Evolutionary conservation across 768 basidiomycete species (phyloP).

Genomic region (Macrolepiota albuminosa): DNA sequence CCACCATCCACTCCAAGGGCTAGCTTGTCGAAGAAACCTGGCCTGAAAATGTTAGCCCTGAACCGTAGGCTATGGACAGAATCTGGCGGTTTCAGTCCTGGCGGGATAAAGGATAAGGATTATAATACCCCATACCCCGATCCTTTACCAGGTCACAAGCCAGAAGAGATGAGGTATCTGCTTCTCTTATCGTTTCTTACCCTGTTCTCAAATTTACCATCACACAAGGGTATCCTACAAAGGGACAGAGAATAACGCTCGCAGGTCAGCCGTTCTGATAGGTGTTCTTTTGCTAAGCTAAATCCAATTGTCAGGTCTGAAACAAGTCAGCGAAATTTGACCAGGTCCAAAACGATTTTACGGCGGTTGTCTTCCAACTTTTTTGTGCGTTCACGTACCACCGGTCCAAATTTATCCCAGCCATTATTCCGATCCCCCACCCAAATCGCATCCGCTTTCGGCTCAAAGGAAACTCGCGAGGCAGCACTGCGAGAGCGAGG

Average conservation of each 20-base stretch:
- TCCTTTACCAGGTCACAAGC: background rate
- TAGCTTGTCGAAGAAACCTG: constrained; percentile 14
- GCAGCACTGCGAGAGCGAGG: constrained; percentile 61
- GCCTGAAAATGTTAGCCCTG: constrained; percentile 16
- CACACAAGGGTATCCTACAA: background rate
- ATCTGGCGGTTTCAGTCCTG: constrained; percentile 1
- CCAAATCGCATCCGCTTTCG: constrained; percentile 18
- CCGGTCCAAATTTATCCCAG: constrained; percentile 5
- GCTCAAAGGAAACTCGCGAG: constrained; percentile 36
- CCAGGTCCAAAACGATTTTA: constrained; percentile 28
- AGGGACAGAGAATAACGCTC: constrained; percentile 2
- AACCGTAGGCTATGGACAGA: constrained; percentile 12
- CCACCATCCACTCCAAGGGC: constrained; percentile 17
- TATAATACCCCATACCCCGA: constrained; percentile 1
- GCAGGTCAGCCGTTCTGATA: constrained; percentile 2
- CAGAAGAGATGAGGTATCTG: constrained; percentile 11
- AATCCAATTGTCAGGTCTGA: constrained; percentile 7
- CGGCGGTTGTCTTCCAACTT: constrained; percentile 30
- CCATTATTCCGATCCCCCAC: constrained; percentile 11
- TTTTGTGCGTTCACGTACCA: constrained; percentile 12
- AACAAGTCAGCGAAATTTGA: constrained; percentile 14
- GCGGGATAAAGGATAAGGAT: constrained; percentile 10
- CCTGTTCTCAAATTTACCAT: background rate
- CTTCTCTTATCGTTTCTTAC: background rate
- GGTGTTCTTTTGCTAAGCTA: background rate